Evolutionary conservation across 176 grass and related monocot genomes (phyloP).

Genomic region (Ensete ventricosum): DNA sequence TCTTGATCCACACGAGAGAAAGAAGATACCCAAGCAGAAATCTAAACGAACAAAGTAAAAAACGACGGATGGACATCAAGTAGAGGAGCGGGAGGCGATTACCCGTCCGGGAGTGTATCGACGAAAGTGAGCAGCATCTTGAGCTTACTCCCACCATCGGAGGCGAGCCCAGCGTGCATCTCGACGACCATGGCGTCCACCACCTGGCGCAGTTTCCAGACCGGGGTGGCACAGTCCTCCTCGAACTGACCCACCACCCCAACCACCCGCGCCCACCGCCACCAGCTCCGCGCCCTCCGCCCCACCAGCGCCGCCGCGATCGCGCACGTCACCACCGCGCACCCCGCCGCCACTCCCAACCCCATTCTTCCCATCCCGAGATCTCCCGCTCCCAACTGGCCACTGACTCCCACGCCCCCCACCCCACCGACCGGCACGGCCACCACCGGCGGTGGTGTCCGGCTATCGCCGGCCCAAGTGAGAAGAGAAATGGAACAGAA

Average conservation of each 20-base stretch:
- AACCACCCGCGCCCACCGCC: not conserved
- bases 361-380: not conserved
- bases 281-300: not conserved
- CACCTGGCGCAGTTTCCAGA: slow-evolving; percentile 6
- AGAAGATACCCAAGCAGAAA: not conserved
- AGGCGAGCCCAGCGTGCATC: slow-evolving; percentile 6
- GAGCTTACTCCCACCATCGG: not conserved
- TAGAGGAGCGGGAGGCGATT: not conserved
- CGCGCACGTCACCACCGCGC: slow-evolving; percentile 1
- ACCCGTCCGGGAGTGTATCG: not conserved
- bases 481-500: slow-evolving; percentile 5
- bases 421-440: no score
- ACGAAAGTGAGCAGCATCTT: slow-evolving; percentile 4
- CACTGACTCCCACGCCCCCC: no score
- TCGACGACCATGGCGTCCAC: slow-evolving; percentile 4
- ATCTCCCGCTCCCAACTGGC: no score
- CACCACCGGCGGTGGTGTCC: no score
- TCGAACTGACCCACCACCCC: not conserved
- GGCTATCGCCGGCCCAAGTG: no score
- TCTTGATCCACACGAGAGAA: not conserved
- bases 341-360: not conserved
- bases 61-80: not conserved
- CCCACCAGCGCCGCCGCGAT: not conserved
- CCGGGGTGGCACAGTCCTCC: not conserved
- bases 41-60: not conserved